Evolutionary conservation across 139 green algal species (phyloP).

Genomic region (Chara braunii): DNA sequence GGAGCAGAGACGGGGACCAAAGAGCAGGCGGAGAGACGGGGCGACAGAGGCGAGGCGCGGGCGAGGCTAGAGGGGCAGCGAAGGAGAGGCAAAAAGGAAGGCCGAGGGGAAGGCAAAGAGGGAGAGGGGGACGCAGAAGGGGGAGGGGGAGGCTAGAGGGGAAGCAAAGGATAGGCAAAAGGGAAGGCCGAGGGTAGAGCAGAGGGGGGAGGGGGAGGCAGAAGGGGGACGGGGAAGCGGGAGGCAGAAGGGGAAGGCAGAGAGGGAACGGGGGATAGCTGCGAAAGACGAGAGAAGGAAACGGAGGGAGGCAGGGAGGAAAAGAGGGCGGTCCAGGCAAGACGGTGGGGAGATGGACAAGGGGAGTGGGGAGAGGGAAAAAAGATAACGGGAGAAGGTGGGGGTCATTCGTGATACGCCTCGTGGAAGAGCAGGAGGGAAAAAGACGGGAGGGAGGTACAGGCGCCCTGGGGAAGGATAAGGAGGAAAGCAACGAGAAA

Average conservation of each 20-base stretch:
- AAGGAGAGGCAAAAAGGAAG: not conserved
- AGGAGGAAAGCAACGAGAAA: too few species aligned
- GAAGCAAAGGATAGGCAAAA: not conserved
- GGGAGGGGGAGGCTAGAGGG: not conserved
- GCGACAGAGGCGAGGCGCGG: too few species aligned
- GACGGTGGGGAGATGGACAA: not conserved
- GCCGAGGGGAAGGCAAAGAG: not conserved
- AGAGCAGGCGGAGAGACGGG: not conserved
- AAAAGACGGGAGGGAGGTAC: too few species aligned
- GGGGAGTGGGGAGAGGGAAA: not conserved
- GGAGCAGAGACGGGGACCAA: not conserved
- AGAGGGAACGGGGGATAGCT: not conserved
- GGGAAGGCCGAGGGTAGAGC: not conserved
- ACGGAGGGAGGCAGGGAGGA: not conserved
- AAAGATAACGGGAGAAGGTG: too few species aligned
- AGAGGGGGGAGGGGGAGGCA: not conserved
- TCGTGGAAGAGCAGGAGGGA: too few species aligned
- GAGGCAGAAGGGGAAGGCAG: not conserved
- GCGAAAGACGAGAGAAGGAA: not conserved
- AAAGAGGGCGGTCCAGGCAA: not conserved
- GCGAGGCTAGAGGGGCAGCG: too few species aligned
- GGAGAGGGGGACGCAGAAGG: not conserved
- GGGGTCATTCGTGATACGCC: too few species aligned
- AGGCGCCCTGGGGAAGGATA: too few species aligned
- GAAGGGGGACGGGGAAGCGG: not conserved